Evolutionary conservation across 2,329 filamentous ascomycete genomes (phyloP), one percentile per base, ranked within the genome.

Genomic region (Ceratocystis albifundus): DNA sequence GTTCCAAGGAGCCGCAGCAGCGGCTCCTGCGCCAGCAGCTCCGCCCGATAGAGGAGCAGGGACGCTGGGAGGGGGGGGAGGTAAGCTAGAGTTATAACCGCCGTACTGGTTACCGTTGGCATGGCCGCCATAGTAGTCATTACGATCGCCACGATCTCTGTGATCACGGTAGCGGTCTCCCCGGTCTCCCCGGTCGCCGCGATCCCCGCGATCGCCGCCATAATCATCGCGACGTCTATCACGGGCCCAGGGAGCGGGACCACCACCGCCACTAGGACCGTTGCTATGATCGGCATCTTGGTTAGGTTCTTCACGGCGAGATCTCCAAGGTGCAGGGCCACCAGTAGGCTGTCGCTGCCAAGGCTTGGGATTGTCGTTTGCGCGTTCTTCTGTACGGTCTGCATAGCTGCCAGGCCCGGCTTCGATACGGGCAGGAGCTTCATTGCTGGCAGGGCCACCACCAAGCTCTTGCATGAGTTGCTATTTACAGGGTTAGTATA

Each of bases 391-490:
- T 69, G 76, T 76, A 66, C 73, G 75, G 68, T 75, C 84, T 76
- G 83, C 82, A 70, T 82, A 84, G 45, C 80, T 80, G 66, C 84
- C 84, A 67, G 90, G 88, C 12, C 89, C 90, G 69, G 88, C 90
- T 77, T 96, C 94, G 73, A 99, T 96, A 69, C 89, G 89, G 70
- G 87, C 87, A 71, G 87, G 88, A 46, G 88, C 83, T 65, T 44
- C 67, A 65, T 79, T 76, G 65, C 83, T 80, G 68, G 86, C 82
- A 36, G 55, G 28, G 69, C 87, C 88, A 69, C 90, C 90, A 69
- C 88, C 90, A 71, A 97, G 84, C 81, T 97, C 94, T 84, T 95
- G 88, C 91, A 99, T 96, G 74, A 99, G 90, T 86, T 93, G 88
- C 89, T 90, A 71, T 8, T 66, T 53, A 4, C 4, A 61, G 55